These are phyloP conservation scores for Mycena chlorophos DNA, from an alignment of 768 basidiomycete species.

Conservation along the genomic window DNA sequence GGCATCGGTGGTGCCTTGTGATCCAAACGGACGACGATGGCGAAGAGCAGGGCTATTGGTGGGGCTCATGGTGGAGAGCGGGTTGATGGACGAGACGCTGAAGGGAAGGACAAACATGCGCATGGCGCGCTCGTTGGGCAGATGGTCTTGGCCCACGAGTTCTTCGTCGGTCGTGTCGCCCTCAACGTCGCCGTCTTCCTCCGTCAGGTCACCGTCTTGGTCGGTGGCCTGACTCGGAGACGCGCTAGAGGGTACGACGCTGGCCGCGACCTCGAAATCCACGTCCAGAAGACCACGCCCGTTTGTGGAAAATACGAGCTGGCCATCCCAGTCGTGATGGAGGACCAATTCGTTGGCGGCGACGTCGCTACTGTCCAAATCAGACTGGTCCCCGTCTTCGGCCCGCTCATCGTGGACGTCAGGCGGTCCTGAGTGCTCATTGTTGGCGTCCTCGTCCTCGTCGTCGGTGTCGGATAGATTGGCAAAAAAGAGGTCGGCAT, in stretches of 20 bases:
- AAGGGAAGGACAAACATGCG: conserved; percentile 66
- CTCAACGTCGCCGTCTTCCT: conserved; percentile 53
- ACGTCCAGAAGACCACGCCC: conserved; percentile 62
- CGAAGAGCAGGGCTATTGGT: conserved; percentile 47
- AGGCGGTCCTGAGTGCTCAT: conserved; percentile 29
- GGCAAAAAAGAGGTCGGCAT: conserved; percentile 83
- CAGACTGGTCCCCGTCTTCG: conserved; percentile 50
- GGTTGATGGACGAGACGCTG: conserved; percentile 66
- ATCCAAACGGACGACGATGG: conserved; percentile 33
- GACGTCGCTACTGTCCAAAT: conserved; percentile 41
- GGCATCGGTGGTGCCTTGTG: conserved; percentile 34
- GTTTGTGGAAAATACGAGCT: conserved; percentile 71
- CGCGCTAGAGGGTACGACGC: conserved; percentile 49
- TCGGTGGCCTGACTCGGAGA: conserved; percentile 56
- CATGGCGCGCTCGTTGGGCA: conserved; percentile 78
- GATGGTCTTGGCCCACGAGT: conserved; percentile 70
- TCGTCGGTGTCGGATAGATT: conserved; percentile 65
- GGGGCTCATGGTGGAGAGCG: too few species aligned
- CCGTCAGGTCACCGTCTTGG: conserved; percentile 47
- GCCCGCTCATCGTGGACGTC: conserved; percentile 57
- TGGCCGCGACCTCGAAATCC: conserved; percentile 67
- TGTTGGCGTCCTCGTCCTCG: conserved; percentile 26
- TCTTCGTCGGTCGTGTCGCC: conserved; percentile 86
- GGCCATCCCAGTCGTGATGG: conserved; percentile 73
- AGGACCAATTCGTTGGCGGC: conserved; percentile 59